Evolutionary conservation across 148 eudicot species (phyloP), one percentile per base, ranked within the genome.

Genomic region (Polygonum aviculare): DNA sequence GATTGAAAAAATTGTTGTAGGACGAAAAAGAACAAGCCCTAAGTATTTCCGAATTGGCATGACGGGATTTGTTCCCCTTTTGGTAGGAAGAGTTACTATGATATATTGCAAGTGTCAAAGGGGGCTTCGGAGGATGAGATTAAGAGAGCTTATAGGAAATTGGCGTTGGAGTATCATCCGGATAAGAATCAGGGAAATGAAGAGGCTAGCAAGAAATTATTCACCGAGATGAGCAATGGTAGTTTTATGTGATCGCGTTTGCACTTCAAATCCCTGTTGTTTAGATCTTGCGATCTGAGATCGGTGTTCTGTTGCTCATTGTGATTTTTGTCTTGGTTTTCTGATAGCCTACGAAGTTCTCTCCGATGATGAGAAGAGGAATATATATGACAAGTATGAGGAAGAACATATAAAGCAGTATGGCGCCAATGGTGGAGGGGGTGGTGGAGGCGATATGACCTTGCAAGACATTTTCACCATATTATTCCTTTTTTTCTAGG

Each of bases 161-260:
- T 92, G 9, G 98, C 98, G 1, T 85, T 95, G 85, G 92, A 95
- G 83, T 95, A 95, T 80, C 98, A 95, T 83, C 98, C 98, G 36
- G 98, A 95, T 79, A 95, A 95, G 84, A 95, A 95, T 84, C 98
- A 78, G 78, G 97, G 96, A 57, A 92, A 92, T 83, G 98, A 95
- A 69, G 98, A 92, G 49, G 98, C 98, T 45, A 92, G 84, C 79
- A 88, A 88, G 85, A 95, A 86, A 83, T 95, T 90, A 26, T 26
- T 26, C 74, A 94, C 98, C 10, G 98, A 95, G 75, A 92, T 95
- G 65, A 95, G 76, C 60, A 95, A 95, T 77, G 98, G 98, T 95
- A 81, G 31, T 26, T 26, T 60, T 26, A 9, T 26, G 12, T 60
- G 69, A 60, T 60, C 69, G 2, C 1, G 69, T 60, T 26, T 31